Evolutionary conservation across 1,284 basidiomycete species (phyloP), one percentile per base, ranked within the genome.

Genomic region (Cutaneotrichosporon cutaneum): DNA sequence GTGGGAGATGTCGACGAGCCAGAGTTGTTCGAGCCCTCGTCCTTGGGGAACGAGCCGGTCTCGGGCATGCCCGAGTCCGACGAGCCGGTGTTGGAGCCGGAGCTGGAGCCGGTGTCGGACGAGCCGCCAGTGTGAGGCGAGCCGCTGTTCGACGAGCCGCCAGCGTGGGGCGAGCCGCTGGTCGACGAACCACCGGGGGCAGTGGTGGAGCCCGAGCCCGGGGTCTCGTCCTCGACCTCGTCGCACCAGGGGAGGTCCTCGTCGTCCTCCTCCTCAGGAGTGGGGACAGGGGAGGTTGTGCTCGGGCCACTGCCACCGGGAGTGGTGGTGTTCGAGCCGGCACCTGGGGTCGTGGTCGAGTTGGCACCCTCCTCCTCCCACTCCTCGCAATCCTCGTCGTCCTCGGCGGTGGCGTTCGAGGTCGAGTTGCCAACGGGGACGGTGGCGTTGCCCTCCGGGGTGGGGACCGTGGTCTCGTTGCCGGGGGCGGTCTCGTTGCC

Each of bases 341-440:
- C 30, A 3, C 35, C 35, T 14, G 36, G 36, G 36, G 18, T 5
- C 6, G 36, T 39, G 39, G 39, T 42, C 39, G 39, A n/a, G 48
- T 84, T 73, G n/a, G 86, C 83, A 0, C 90, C 87, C 72, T 89
- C 84, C 18, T 36, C 53, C 16, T 56, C 60, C 18, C 54, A 58
- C 21, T 63, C 62, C 27, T 63, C 61, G 22, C 42, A 48, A 56
- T 55, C 57, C 30, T 30, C 26, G 36, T 60, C 47, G 33, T 36
- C 45, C 18, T 26, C 48, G 16, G 9, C 30, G n/a, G 36, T 22
- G 18, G 24, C 21, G 32, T 16, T 35, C 21, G 56, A 21, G 33
- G 56, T 48, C 13, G 47, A 24, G 48, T 30, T 45, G 57, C 11
- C 26, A 21, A 7, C 50, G 18, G 56, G 52, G 44, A 32, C 35